Evolutionary conservation across 257 asterid species (phyloP), one percentile per base, ranked within the genome.

Genomic region (Gentiana straminea): DNA sequence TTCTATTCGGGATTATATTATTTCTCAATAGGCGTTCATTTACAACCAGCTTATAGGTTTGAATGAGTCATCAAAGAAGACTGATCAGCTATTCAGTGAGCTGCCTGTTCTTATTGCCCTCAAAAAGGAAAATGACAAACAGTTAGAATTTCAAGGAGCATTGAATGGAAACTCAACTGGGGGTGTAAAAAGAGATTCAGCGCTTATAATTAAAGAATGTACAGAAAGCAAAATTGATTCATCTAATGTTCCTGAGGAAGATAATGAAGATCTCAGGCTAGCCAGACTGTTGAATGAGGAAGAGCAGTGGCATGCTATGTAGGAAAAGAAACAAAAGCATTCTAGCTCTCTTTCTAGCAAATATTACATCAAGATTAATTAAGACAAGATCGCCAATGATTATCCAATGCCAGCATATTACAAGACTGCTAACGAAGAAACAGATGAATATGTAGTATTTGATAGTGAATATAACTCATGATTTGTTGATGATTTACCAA

Each of bases 391-490:
- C 52, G 95, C 96, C 61, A 81, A 70, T 73, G 98, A 87, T 68
- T 91, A 91, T 72, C 98, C 96, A 57, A 66, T 84, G 57, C 98
- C 98, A 58, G 95, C 95, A 54, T 87, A 84, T 72, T 91, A 87
- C 72, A 81, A 80, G 77, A 76, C 76, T 37, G 71, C 80, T 36
- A 65, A 68, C 57, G 84, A 76, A 70, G 98, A 91, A 74, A 81
- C 78, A 3, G 98, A 91, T 64, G 98, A 91, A 66, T 87, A 87
- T 71, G 66, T 91, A 47, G 67, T 91, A 63, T 91, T 83, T 75
- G 98, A 84, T 50, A 67, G 79, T 57, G 94, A 77, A 55, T 1
- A 66, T 35, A 89, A 77, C 54, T 75, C 71, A 68, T 79, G 63
- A n/a, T n/a, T n/a, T n/a, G n/a, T n/a, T n/a, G n/a, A n/a, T n/a